A percentile compares a stretch with the other conserved stretches of the same genome.
Evolutionary conservation across 257 asterid species (phyloP).

Genomic region (Apocynum venetum): DNA sequence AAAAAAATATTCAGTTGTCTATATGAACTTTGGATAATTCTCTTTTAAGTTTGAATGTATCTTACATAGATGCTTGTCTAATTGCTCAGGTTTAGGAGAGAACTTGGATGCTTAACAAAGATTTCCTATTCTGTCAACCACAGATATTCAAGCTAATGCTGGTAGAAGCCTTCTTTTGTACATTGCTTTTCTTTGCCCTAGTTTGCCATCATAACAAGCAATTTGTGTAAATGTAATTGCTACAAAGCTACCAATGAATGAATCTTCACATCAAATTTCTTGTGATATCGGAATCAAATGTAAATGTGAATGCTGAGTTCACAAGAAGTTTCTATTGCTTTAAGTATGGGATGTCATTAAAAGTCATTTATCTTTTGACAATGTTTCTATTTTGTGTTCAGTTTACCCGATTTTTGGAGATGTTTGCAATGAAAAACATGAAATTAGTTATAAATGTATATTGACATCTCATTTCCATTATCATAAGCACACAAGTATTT

Average conservation of each 20-base stretch:
- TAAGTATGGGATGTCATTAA: background rate
- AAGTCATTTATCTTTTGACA: too few relatives aligned
- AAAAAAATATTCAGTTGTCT: background rate
- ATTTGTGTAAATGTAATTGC: background rate
- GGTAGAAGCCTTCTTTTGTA: too few relatives aligned
- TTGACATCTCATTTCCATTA: too few relatives aligned
- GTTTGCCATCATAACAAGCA: background rate
- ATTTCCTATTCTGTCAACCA: background rate
- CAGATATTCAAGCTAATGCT: background rate
- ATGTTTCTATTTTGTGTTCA: background rate
- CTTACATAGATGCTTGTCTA: background rate
- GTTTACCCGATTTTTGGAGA: background rate
- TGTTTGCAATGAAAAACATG: too few relatives aligned
- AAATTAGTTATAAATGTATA: too few relatives aligned
- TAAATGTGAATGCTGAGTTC: slow-evolving; percentile 33
- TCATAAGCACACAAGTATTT: too few relatives aligned
- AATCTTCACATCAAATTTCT: background rate
- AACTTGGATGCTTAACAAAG: background rate
- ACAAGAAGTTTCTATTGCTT: background rate
- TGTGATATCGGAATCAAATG: slow-evolving; percentile 30
- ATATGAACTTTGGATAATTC: background rate
- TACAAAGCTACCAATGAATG: background rate
- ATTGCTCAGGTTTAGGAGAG: background rate
- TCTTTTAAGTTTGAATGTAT: background rate
- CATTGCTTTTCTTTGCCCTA: background rate